Conservation (phyloP, 257 asterid genomes). For the Gentiana macrophylla region DNA sequence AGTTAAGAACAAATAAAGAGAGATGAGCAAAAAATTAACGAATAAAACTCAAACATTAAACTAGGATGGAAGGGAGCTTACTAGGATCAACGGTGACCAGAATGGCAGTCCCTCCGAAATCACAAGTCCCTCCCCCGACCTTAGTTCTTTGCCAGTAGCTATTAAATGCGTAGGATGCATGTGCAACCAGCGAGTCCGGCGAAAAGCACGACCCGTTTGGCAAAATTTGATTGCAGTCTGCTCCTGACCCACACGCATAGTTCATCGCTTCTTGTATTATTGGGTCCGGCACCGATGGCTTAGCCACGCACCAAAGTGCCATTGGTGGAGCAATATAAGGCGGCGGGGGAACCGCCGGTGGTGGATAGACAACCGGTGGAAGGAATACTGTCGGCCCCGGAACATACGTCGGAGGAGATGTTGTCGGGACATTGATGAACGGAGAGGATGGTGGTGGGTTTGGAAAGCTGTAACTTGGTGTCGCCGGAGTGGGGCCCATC, state of each 20-base stretch:
- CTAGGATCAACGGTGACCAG: constrained; percentile 93
- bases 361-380: constrained; percentile 81
- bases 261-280: constrained; percentile 87
- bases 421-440: constrained; percentile 14
- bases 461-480: not conserved
- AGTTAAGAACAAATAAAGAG: too few species aligned
- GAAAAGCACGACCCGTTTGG: constrained; percentile 62
- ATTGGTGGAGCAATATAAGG: constrained; percentile 32
- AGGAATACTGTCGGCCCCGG: constrained; percentile 40
- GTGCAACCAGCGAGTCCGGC: constrained; percentile 74
- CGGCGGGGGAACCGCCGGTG: constrained; percentile 78
- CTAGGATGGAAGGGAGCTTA: constrained; percentile 12
- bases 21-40: too few species aligned
- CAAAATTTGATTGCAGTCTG: constrained; percentile 63
- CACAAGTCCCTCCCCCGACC: constrained; percentile 70
- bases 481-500: not conserved
- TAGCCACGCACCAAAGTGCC: constrained; percentile 89
- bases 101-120: constrained; percentile 87
- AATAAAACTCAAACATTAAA: too few species aligned
- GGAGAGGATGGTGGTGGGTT: constrained; percentile 20
- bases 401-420: constrained; percentile 18
- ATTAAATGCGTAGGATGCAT: constrained; percentile 87
- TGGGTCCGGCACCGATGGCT: constrained; percentile 87
- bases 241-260: constrained; percentile 92
- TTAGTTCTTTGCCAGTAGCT: constrained; percentile 88